Conservation (phyloP, 352 stramenopile species). For the Phytophthora foliorum region DNA sequence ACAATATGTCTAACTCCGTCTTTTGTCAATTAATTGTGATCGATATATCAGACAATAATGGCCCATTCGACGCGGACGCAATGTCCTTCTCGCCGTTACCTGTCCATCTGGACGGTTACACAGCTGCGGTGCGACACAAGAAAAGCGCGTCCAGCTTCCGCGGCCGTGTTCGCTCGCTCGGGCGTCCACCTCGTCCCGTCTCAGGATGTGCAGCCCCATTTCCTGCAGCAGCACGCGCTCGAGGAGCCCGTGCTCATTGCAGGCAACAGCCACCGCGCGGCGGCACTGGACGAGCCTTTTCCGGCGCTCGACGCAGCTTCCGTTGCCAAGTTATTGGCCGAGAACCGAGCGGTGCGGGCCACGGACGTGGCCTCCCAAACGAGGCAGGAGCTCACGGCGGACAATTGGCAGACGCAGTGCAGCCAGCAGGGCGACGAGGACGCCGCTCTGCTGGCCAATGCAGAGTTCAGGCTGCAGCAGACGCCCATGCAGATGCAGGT, state of each 20-base stretch:
- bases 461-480: conserved; percentile 61
- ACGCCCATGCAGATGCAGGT: conserved; percentile 48
- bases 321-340: conserved; percentile 47
- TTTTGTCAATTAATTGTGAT: not conserved
- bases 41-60: conserved; percentile 19
- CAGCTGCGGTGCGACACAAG: conserved; percentile 38
- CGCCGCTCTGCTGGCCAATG: conserved; percentile 44
- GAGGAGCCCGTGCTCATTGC: conserved; percentile 61
- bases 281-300: conserved; percentile 40
- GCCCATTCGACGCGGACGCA: conserved; percentile 25
- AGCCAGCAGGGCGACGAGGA: conserved; percentile 33
- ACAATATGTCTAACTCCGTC: too few species aligned
- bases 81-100: conserved; percentile 57
- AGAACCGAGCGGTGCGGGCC: conserved; percentile 42
- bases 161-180: conserved; percentile 60
- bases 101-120: conserved; percentile 43
- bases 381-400: conserved; percentile 42
- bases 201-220: conserved; percentile 38
- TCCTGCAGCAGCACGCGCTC: conserved; percentile 53
- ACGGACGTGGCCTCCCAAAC: conserved; percentile 55
- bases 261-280: conserved; percentile 43
- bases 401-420: conserved; percentile 36
- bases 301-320: conserved; percentile 45
- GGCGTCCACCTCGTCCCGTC: conserved; percentile 52
- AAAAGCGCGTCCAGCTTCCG: conserved; percentile 64